Percentiles rank a stretch among this genome's conserved stretches.
Evolutionary conservation across 495 filamentous ascomycete species (phyloP).

Genomic region (Aspergillus homomorphus): DNA sequence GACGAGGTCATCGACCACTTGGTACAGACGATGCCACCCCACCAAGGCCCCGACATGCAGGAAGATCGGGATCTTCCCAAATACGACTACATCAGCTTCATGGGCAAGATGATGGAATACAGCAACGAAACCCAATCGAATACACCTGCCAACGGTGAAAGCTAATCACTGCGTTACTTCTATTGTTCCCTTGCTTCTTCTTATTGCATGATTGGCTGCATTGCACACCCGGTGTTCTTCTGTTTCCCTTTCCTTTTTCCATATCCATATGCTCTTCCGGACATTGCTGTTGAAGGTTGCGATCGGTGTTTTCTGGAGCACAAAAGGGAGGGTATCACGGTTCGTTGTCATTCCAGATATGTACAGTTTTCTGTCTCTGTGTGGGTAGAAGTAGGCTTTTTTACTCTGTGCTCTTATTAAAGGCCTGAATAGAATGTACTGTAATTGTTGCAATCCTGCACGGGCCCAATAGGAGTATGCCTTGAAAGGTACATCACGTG

Average conservation of each 20-base stretch:
- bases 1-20: conserved; percentile 94
- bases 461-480: background rate
- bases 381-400: conserved; percentile 6
- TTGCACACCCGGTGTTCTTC: conserved; percentile 28
- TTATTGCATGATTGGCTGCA: conserved; percentile 12
- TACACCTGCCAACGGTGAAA: conserved; percentile 28
- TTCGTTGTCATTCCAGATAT: conserved; percentile 4
- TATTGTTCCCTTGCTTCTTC: background rate
- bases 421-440: background rate
- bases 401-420: too few species aligned
- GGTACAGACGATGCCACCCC: conserved; percentile 76
- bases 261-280: conserved; percentile 12
- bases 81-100: conserved; percentile 90
- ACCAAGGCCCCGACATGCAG: conserved; percentile 73
- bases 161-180: conserved; percentile 24
- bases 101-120: conserved; percentile 67
- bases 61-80: conserved; percentile 74
- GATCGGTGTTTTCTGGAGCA: conserved; percentile 29
- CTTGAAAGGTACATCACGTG: background rate
- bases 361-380: background rate
- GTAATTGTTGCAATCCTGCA: background rate
- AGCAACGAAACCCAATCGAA: conserved; percentile 15
- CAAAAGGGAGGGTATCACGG: conserved; percentile 16
- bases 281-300: conserved; percentile 15
- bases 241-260: conserved; percentile 15